Percentiles rank a stretch among this genome's conserved stretches.
phyloP scores from a whole-genome alignment of 306 rosid species.

The Boehmeria nivea region DNA sequence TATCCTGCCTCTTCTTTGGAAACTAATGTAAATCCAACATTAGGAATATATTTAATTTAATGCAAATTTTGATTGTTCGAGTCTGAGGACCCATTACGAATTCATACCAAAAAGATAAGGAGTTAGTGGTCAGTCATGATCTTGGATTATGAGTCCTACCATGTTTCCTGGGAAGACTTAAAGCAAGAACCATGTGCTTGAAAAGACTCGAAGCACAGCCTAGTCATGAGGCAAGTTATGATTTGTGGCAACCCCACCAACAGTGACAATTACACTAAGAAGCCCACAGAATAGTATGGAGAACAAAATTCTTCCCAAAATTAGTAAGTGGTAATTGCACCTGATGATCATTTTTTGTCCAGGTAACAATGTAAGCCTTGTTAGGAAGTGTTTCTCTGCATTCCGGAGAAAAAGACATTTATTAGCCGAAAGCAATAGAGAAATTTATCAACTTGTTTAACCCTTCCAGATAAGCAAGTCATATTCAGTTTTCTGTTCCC shows the following conservation, averaged over 20 bases:
- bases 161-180: conserved; percentile 13
- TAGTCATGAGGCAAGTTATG: conserved; percentile 11
- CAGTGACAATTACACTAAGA: conserved; percentile 1
- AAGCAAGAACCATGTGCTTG: conserved; percentile 28
- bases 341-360: conserved; percentile 11
- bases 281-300: conserved; percentile 14
- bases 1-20: conserved; percentile 7
- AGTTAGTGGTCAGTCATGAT: background rate
- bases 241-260: conserved; percentile 13
- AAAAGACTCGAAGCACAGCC: conserved; percentile 26
- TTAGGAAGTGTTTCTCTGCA: conserved; percentile 11
- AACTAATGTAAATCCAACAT: too few relatives aligned
- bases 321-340: conserved; percentile 10
- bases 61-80: background rate
- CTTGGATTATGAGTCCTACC: conserved; percentile 11
- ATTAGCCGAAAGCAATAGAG: conserved; percentile 16
- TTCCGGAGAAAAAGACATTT: conserved; percentile 12
- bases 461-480: too few relatives aligned
- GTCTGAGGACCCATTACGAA: conserved; percentile 7
- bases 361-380: conserved; percentile 1
- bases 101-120: conserved; percentile 6
- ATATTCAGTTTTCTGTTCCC: too few relatives aligned
- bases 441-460: background rate
- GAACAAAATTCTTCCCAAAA: conserved; percentile 6
- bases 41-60: background rate